Base-by-base conservation (phyloP, 441 rosid genomes). In the Capsella rubella region DNA sequence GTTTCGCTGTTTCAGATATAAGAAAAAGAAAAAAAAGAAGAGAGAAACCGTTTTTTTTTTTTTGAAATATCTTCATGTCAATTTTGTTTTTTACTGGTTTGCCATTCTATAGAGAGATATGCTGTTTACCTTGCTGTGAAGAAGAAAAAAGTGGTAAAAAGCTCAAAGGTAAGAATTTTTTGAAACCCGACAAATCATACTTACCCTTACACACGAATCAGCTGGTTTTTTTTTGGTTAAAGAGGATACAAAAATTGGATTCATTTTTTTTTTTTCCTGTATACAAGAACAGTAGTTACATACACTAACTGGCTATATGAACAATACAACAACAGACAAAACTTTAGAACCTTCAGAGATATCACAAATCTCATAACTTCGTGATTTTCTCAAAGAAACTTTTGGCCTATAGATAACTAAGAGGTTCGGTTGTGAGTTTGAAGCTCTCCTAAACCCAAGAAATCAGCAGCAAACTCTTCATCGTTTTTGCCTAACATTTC, bases 401-500 rank as follows among this genome's bases (percentile, higher is more conserved):
- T 47, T 18, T 60, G 28, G 27, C 61, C 74, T 47, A 43, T 9
- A 52, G n/a, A 25, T 42, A 45, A 15, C 72, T 69, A 64, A 25
- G 50, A 71, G 8, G 45, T 66, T 76, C 52, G 73, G 59, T 15
- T 65, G 47, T 34, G 52, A 64, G 68, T 32, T 16, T 32, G 77
- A 72, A 59, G 76, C 79, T 75, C 72, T 76, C 79, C 84, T 63
- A 80, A 54, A 74, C 78, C 87, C 85, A 90, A 77, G 72, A 85
- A 88, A 68, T 84, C 86, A 8, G 87, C 79, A 27, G 95, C 88
- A 62, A 94, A 94, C 70, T 90, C 97, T 67, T 87, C 95, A 29
- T 92, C 92, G 58, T 87, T 94, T 80, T 87, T 92, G 50, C 84
- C 84, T 52, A 92, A 82, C 96, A 92, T 90, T 3, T 89, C 97